Evolutionary conservation across 768 basidiomycete species (phyloP), one percentile per base, ranked within the genome.

Genomic region (Amanita brunnescens): DNA sequence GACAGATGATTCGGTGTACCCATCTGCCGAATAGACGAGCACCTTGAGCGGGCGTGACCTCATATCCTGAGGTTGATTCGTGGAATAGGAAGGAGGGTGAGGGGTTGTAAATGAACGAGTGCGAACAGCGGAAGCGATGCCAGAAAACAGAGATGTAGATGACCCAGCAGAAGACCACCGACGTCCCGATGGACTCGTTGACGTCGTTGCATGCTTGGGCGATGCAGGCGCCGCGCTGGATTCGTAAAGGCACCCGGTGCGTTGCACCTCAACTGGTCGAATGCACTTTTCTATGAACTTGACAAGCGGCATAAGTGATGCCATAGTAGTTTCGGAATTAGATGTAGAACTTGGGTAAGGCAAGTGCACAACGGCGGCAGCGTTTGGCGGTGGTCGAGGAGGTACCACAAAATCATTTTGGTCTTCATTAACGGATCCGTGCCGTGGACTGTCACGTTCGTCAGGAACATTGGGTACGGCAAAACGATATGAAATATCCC

Each of bases 1-100:
- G 5, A 94, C 82, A 21, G 86, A 87, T 8, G 89, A 87, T 66
- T 97, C 94, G 20, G 95, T 97, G 70, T 95, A 92, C 44, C 90
- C 91, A 63, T 94, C 91, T 14, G 84, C 78, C 14, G 85, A 87
- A 65, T 91, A 88, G 24, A 93, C 64, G 55, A 93, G 75, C 49
- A 93, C 70, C 62, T 90, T 89, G 49, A 83, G 70, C 5, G 86
- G 87, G 26, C 76, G 72, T 24, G 78, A 77, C 54, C 75, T 78
- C 24, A 65, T 57, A 34, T 62, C 57, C 10, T 60, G 54, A 10
- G 50, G 66, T 60, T 29, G 63, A 61, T 41, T 56, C 33, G 55
- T 60, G 38, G 50, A 57, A 45, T 43, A 59, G 38, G 58, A 49
- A 24, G 63, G 57, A 33, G 61, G 56, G 39, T 59, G 60, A 40